phyloP scores from a whole-genome alignment of 345 rosid genomes.

The Alliaria petiolata region DNA sequence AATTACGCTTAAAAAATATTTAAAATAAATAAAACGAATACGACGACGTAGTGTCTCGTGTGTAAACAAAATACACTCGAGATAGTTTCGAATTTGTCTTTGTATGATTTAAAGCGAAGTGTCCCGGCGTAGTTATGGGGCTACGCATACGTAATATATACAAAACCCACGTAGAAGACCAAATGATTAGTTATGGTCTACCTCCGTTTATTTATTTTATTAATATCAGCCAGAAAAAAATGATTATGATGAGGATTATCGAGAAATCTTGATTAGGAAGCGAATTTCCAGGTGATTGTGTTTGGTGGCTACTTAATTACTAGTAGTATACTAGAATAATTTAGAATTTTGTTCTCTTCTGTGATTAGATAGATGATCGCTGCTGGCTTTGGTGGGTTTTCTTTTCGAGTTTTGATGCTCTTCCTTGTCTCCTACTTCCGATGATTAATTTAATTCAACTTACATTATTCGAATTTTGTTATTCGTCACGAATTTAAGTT shows the following conservation, averaged over 20 bases:
- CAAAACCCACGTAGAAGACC: constrained; percentile 27
- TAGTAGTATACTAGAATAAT: too few relatives aligned
- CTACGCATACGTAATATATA: constrained; percentile 19
- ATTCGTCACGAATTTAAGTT: background rate
- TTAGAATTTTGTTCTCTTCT: constrained; percentile 17
- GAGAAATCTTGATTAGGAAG: constrained; percentile 30
- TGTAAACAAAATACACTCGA: constrained; percentile 4
- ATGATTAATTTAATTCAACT: background rate
- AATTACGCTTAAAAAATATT: background rate
- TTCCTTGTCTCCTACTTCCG: constrained; percentile 1
- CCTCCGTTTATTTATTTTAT: background rate
- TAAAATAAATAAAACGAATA: background rate
- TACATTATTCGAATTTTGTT: background rate
- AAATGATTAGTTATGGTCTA: constrained; percentile 32
- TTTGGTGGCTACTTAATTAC: constrained; percentile 4
- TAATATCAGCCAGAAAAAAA: background rate
- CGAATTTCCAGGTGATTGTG: constrained; percentile 30
- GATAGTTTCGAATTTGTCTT: constrained; percentile 33
- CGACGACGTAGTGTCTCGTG: background rate
- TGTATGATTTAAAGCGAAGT: constrained; percentile 13
- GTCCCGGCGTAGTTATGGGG: constrained; percentile 21
- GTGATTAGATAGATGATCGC: constrained; percentile 31
- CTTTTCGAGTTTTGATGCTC: constrained; percentile 16
- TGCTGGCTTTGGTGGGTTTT: constrained; percentile 12
- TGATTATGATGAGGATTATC: constrained; percentile 22